phyloP scores from a whole-genome alignment of 768 basidiomycete genomes.

The Pulveroboletus sp. region DNA sequence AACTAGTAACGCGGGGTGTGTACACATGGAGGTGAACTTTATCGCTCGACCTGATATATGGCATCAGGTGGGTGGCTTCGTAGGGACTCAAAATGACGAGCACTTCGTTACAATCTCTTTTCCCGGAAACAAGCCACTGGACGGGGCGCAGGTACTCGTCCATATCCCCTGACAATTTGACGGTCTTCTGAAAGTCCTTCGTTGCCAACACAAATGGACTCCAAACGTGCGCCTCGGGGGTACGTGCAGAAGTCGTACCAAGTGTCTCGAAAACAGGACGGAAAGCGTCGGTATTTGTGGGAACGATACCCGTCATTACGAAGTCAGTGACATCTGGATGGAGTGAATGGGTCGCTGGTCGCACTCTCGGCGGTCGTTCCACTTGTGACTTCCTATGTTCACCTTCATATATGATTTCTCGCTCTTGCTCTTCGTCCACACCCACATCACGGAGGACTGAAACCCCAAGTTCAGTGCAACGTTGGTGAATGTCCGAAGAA shows the following conservation, averaged over 20 bases:
- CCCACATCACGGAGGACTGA: constrained; percentile 10
- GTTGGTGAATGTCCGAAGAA: constrained; percentile 8
- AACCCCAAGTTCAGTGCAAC: constrained; percentile 17
- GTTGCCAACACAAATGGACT: constrained; percentile 15
- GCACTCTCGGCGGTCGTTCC: constrained; percentile 31
- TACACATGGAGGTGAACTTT: constrained; percentile 40
- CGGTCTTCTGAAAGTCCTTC: constrained; percentile 12
- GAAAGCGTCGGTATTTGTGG: constrained; percentile 16
- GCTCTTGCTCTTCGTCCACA: constrained; percentile 48
- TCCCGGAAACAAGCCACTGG: constrained; percentile 24
- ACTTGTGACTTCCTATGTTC: constrained; percentile 40
- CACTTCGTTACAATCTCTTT: not conserved
- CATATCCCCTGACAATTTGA: not conserved
- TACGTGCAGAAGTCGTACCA: not conserved
- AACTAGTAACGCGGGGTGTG: constrained; percentile 33
- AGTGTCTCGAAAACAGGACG: constrained; percentile 12
- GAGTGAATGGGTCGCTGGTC: constrained; percentile 21
- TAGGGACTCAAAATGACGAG: constrained; percentile 35
- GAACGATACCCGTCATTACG: constrained; percentile 28
- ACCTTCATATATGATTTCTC: constrained; percentile 43
- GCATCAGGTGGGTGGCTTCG: constrained; percentile 37
- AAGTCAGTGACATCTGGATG: constrained; percentile 19
- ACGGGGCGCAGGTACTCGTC: constrained; percentile 27
- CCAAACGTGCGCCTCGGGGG: constrained; percentile 22
- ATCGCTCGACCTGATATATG: constrained; percentile 30